Evolutionary conservation across 2,329 filamentous ascomycete genomes (phyloP).

Genomic region (Emergomyces pasteurianus): DNA sequence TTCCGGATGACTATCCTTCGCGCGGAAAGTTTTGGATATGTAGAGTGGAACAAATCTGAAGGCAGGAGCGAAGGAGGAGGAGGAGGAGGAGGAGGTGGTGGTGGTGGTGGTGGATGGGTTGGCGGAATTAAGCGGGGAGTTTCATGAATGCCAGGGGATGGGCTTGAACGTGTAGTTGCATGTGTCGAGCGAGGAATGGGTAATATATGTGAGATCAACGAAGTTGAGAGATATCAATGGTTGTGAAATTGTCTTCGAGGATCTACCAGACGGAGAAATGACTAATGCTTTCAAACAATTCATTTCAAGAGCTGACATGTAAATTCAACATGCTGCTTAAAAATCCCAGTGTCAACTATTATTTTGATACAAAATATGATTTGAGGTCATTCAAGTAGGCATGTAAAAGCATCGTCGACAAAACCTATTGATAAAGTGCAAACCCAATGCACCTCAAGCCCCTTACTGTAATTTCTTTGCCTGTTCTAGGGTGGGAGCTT

Average conservation of each 20-base stretch:
- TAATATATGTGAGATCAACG: neutral
- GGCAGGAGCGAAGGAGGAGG: neutral
- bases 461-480: conserved; percentile 21
- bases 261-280: neutral
- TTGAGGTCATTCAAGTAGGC: neutral
- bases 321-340: neutral
- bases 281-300: neutral
- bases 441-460: neutral
- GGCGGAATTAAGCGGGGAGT: neutral
- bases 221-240: neutral
- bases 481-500: conserved; percentile 15
- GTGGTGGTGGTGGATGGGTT: neutral
- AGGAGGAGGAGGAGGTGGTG: no score
- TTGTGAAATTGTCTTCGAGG: neutral
- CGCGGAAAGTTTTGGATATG: conserved; percentile 10
- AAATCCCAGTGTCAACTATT: neutral
- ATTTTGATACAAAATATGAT: neutral
- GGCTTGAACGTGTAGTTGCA: neutral
- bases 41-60: conserved; percentile 5
- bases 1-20: conserved; percentile 24
- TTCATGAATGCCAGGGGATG: neutral
- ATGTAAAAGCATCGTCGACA: neutral
- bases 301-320: neutral
- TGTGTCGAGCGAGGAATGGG: neutral
- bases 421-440: neutral